phyloP scores from a whole-genome alignment of 2,329 filamentous ascomycete genomes.

The Neonectria ditissima region DNA sequence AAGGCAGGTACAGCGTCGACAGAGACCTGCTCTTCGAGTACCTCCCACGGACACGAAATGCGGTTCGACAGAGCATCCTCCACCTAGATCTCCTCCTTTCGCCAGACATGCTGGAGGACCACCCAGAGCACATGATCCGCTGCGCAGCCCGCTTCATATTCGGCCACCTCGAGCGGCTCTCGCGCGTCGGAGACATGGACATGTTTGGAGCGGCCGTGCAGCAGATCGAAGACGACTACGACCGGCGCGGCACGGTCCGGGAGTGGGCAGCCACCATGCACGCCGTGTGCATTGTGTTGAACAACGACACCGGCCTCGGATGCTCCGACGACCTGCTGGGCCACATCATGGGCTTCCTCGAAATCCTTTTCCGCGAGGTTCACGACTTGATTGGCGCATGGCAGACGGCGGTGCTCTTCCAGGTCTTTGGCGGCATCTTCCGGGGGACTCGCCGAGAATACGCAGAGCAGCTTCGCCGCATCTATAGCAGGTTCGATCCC shows the following conservation, averaged over 20 bases:
- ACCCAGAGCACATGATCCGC: constrained; percentile 22
- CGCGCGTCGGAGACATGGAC: constrained; percentile 25
- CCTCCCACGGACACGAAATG: constrained; percentile 31
- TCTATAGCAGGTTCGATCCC: constrained; percentile 41
- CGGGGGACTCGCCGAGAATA: constrained; percentile 20
- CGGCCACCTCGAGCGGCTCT: constrained; percentile 29
- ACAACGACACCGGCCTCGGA: constrained; percentile 43
- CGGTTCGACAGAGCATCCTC: constrained; percentile 28
- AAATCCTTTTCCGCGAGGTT: constrained; percentile 38
- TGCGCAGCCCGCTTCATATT: constrained; percentile 37
- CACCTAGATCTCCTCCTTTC: constrained; percentile 30
- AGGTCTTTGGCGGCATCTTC: constrained; percentile 41
- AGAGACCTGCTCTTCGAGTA: constrained; percentile 19
- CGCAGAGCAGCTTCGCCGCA: constrained; percentile 29
- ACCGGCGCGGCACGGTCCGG: constrained; percentile 10
- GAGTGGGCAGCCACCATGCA: constrained; percentile 35
- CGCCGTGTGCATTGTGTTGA: constrained; percentile 45
- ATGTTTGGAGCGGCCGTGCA: constrained; percentile 33
- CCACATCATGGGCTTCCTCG: constrained; percentile 41
- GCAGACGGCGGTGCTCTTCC: constrained; percentile 35
- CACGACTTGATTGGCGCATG: constrained; percentile 28
- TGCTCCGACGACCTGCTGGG: constrained; percentile 43
- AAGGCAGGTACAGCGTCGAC: constrained; percentile 27
- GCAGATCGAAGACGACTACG: constrained; percentile 23
- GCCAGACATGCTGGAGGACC: constrained; percentile 3